Base-by-base conservation (phyloP, 495 filamentous ascomycete genomes). In the Jackrogersella minutella region DNA sequence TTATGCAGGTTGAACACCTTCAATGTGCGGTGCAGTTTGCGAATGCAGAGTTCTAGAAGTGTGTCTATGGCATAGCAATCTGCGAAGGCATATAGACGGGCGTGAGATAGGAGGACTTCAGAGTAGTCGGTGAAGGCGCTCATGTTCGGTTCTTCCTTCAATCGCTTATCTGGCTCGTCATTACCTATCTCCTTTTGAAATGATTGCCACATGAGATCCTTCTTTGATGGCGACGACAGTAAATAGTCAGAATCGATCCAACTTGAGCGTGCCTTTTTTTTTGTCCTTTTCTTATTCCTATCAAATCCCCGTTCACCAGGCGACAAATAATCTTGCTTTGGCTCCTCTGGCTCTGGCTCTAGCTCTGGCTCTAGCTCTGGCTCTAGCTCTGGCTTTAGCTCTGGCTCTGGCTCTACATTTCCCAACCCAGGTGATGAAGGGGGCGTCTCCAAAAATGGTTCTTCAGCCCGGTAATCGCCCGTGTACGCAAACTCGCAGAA, bases 401-500 rank as follows among this genome's bases (percentile, higher is more conserved):
- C n/a, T n/a, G n/a, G 44, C 31, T 2, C 5, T 17, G 24, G 46
- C 6, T 33, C 24, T n/a, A 14, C n/a, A n/a, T 46, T 33, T 24
- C 47, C 11, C 11, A 7, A 0, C 5, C 28, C 5, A 0, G 21
- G 24, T 2, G 21, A 14, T 1, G 36, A 22, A 43, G 43, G 14
- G 2, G 50, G 17, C 2, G 2, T 7, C 2, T 49, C 50, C 11
- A 30, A 9, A 4, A 33, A 16, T n/a, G 66, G 50, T 24, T 47
- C 39, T 11, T 62, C 55, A 13, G 56, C 57, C 17, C 33, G 61
- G 24, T 69, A 69, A 19, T 59, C 33, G 5, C 62, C 66, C 0
- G 61, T 66, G 16, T 69, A 69, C 7, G 66, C 62, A 33, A 57
- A 69, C 16, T 69, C 66, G 41, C 50, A 69, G 43, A 69, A 66